These are phyloP conservation scores for Globisporangium cylindrosporum DNA, from an alignment of 352 stramenopile genomes.

Conservation along the genomic window DNA sequence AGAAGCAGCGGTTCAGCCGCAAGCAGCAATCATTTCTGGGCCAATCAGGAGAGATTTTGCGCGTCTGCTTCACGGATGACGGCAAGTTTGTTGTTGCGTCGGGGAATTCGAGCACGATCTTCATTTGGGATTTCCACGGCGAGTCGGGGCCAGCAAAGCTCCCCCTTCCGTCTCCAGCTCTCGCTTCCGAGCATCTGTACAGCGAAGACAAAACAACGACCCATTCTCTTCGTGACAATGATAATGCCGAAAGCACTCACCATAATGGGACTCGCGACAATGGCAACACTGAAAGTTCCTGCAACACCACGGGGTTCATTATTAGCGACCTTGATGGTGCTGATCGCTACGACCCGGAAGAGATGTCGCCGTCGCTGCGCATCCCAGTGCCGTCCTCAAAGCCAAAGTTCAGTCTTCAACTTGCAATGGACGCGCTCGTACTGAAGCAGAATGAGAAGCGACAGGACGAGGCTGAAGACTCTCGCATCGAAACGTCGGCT, in stretches of 20 bases:
- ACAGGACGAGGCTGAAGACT: background rate
- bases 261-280: background rate
- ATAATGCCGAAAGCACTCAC: background rate
- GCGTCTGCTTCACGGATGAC: slow-evolving; percentile 40
- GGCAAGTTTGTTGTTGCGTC: slow-evolving; percentile 39
- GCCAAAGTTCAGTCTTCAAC: slow-evolving; percentile 28
- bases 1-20: slow-evolving; percentile 39
- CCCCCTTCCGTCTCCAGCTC: background rate
- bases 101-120: slow-evolving; percentile 41
- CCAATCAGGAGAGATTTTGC: slow-evolving; percentile 31
- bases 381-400: slow-evolving; percentile 27
- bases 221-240: background rate
- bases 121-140: slow-evolving; percentile 62
- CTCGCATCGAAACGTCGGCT: slow-evolving; percentile 1
- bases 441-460: slow-evolving; percentile 4
- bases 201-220: background rate
- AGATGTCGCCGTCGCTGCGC: slow-evolving; percentile 19
- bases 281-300: no score
- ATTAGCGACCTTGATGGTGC: background rate
- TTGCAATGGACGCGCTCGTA: slow-evolving; percentile 38
- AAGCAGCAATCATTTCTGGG: slow-evolving; percentile 64
- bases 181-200: background rate
- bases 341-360: slow-evolving; percentile 7
- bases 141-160: slow-evolving; percentile 6
- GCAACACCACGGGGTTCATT: background rate